These are phyloP conservation scores for Colletotrichum sp. DNA, from an alignment of 2,329 filamentous ascomycete genomes.

Conservation along the genomic window DNA sequence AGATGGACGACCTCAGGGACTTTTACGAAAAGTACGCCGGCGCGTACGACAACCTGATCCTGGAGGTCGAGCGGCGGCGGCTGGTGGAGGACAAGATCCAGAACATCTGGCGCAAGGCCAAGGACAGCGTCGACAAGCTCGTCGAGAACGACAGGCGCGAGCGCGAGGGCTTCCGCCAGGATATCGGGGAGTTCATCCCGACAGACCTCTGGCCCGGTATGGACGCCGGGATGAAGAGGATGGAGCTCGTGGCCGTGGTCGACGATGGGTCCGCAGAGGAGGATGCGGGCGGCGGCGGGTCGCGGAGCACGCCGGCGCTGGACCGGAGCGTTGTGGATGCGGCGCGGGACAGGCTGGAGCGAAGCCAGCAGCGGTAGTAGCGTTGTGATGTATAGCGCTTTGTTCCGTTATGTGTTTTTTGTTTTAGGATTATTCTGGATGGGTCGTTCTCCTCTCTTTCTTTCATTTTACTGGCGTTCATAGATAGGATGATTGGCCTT, in stretches of 20 bases:
- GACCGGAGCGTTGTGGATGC: conserved; percentile 34
- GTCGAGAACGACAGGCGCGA: conserved; percentile 75
- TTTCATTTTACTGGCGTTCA: not conserved
- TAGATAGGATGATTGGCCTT: not conserved
- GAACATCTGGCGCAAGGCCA: conserved; percentile 77
- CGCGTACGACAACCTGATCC: conserved; percentile 83
- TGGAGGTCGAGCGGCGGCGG: conserved; percentile 81
- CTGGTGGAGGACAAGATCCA: conserved; percentile 76
- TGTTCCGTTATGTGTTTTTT: not conserved
- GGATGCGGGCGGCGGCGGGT: not conserved
- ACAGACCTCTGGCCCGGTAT: conserved; percentile 87
- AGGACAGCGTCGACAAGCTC: conserved; percentile 76
- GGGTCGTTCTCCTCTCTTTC: not conserved
- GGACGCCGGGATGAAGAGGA: conserved; percentile 60
- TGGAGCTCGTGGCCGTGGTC: conserved; percentile 49
- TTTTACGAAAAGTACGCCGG: conserved; percentile 88
- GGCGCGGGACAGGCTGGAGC: conserved; percentile 24
- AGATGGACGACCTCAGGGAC: conserved; percentile 77
- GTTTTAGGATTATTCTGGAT: not conserved
- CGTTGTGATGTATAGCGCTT: not conserved
- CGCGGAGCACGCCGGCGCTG: conserved; percentile 30
- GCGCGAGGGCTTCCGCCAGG: conserved; percentile 78
- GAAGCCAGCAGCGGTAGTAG: conserved; percentile 14
- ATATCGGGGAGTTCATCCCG: conserved; percentile 86
- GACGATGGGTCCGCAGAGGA: conserved; percentile 29